Percentiles rank a stretch among this genome's conserved stretches.
These are phyloP conservation scores for Suillus decipiens DNA, from an alignment of 768 basidiomycete species.

Conservation along the genomic window DNA sequence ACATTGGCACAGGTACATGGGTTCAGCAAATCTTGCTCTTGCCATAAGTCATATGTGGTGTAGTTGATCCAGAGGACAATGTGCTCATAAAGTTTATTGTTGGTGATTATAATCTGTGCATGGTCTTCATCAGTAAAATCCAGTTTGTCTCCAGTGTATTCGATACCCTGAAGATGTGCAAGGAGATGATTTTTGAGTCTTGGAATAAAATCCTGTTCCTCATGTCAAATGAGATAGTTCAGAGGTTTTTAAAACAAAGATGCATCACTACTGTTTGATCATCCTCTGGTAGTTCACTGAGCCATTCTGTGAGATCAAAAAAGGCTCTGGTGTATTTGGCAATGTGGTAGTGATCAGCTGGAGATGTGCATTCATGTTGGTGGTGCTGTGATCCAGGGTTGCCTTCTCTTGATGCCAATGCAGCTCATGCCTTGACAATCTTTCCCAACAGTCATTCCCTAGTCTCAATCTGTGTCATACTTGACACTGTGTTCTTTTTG, in stretches of 20 bases:
- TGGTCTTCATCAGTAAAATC: slow-evolving; percentile 27
- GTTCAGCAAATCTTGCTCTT: too few relatives aligned
- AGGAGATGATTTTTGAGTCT: slow-evolving; percentile 4
- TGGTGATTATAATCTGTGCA: too few relatives aligned
- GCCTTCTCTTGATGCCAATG: neutral
- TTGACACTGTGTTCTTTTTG: slow-evolving; percentile 20
- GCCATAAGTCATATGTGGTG: too few relatives aligned
- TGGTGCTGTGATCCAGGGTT: neutral
- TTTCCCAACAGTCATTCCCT: slow-evolving; percentile 20
- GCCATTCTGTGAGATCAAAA: slow-evolving; percentile 17
- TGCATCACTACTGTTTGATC: slow-evolving; percentile 23
- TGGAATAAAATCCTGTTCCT: slow-evolving; percentile 29
- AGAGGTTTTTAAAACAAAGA: neutral
- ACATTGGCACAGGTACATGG: too few relatives aligned
- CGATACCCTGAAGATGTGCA: neutral
- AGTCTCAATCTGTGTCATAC: slow-evolving; percentile 18
- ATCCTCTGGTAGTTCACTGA: slow-evolving; percentile 20
- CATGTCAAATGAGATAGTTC: too few relatives aligned
- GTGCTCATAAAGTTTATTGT: too few relatives aligned
- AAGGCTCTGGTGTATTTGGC: slow-evolving; percentile 15
- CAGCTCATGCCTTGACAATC: slow-evolving; percentile 10
- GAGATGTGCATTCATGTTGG: slow-evolving; percentile 19
- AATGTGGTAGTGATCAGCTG: slow-evolving; percentile 32
- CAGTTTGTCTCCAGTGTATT: slow-evolving; percentile 16
- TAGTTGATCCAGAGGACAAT: too few relatives aligned